Evolutionary conservation across 257 asterid species (phyloP), one percentile per base, ranked within the genome.

Genomic region (Galeopsis tetrahit): DNA sequence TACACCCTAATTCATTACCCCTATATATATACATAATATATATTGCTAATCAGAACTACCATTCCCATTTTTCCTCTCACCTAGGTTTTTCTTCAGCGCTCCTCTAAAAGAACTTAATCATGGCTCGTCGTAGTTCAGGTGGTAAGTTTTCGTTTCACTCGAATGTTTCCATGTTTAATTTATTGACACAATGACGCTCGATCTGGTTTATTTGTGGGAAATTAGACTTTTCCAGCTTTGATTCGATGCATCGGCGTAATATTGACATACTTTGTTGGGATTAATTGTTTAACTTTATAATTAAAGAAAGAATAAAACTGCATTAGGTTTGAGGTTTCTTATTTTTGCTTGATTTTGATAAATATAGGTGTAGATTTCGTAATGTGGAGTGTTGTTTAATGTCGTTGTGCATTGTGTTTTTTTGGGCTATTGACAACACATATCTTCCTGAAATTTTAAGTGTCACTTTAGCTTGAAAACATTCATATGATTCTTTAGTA

Each of bases 81-180:
- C 55, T 44, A 49, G 55, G 58, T 31, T 69, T 69, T 56, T 33
- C 53, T 34, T 63, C 53, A 44, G 42, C 52, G 40, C 48, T 38
- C 63, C 11, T 59, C 43, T 7, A 63, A 10, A 5, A 55, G 28
- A 40, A 8, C 60, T 5, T 7, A 55, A 71, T 28, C 82, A 85
- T 89, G 96, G 68, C 87, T 75, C 90, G 93, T 82, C 89, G 96
- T 40, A 84, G 95, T 89, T 83, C 88, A 65, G 90, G 92, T 77
- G 89, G 85, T 78, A 57, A 70, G 78, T 82, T 49, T 69, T 39
- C 71, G 1, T 63, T 62, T 17, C 13, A n/a, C 0, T 75, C 57
- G 11, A 0, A 5, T 13, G 17, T 46, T 42, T 71, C 42, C 53
- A 15, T 46, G 59, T 10, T 46, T 60, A 10, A 32, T 59, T 71